Evolutionary conservation across 2,329 filamentous ascomycete species (phyloP).

Genomic region (Fusarium succisae): DNA sequence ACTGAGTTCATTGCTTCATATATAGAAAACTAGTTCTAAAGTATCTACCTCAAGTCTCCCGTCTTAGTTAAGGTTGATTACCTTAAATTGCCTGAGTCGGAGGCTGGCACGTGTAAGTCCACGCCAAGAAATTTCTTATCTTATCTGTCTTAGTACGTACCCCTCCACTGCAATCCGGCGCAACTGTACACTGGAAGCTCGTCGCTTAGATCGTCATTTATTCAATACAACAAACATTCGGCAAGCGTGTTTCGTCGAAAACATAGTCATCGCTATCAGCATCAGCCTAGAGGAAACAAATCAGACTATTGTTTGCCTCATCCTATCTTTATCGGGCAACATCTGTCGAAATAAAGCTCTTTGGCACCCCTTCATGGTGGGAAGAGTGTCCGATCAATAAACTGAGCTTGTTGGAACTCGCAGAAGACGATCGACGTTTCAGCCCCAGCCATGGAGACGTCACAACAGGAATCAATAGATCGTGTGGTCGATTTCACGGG

Average conservation of each 20-base stretch:
- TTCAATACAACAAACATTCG: conserved; percentile 5
- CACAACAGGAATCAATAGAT: conserved; percentile 50
- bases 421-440: neutral
- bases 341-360: neutral
- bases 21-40: no score
- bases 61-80: neutral
- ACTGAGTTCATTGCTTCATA: neutral
- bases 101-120: conserved; percentile 4
- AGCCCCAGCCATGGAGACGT: conserved; percentile 47
- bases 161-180: conserved; percentile 19
- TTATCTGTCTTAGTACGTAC: conserved; percentile 33
- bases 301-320: neutral
- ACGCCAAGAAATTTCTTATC: conserved; percentile 29
- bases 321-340: neutral
- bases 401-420: neutral
- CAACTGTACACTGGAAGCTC: conserved; percentile 16
- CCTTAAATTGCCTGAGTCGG: neutral
- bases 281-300: neutral
- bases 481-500: conserved; percentile 55
- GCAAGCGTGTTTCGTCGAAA: neutral
- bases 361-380: conserved; percentile 4
- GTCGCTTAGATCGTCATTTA: conserved; percentile 24
- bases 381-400: conserved; percentile 17
- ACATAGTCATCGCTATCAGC: neutral
- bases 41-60: neutral